Conservation (phyloP, 176 grass and related monocot genomes). For the Tillandsia fasciculata region DNA sequence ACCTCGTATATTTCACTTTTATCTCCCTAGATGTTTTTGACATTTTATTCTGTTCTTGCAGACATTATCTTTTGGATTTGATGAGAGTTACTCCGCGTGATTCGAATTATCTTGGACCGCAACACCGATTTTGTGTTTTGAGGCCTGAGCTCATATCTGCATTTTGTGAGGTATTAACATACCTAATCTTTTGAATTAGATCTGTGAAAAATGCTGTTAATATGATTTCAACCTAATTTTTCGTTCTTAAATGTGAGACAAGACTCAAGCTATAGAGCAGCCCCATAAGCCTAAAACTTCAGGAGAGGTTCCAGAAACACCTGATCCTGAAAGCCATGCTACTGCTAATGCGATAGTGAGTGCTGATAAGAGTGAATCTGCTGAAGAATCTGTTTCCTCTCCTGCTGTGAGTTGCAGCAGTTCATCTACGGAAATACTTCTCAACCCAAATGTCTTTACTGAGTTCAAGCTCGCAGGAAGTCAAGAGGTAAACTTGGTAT, state of each 20-base stretch:
- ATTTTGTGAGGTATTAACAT: slow-evolving; percentile 66
- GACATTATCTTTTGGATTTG: slow-evolving; percentile 97
- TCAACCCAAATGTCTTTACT: slow-evolving; percentile 95
- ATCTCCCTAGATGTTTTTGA: background rate
- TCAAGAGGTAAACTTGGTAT: slow-evolving; percentile 57
- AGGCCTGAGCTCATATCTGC: slow-evolving; percentile 81
- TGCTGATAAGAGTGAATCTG: slow-evolving; percentile 7
- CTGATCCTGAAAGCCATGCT: slow-evolving; percentile 18
- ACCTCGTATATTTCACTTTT: background rate
- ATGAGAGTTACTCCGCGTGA: slow-evolving; percentile 99
- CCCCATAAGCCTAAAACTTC: slow-evolving; percentile 15
- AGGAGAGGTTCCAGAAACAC: slow-evolving; percentile 12
- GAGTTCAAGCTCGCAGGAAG: slow-evolving; percentile 84
- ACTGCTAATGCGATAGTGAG: slow-evolving; percentile 29
- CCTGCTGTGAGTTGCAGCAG: slow-evolving; percentile 5
- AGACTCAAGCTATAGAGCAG: slow-evolving; percentile 38
- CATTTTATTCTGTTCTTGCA: slow-evolving; percentile 17
- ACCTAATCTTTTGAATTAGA: slow-evolving; percentile 1
- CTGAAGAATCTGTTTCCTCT: slow-evolving; percentile 20
- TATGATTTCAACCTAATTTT: slow-evolving; percentile 8
- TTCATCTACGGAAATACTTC: slow-evolving; percentile 46
- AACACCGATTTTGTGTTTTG: slow-evolving; percentile 84
- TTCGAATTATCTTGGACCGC: slow-evolving; percentile 86
- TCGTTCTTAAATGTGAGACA: slow-evolving; percentile 19
- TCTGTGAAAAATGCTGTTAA: slow-evolving; percentile 3